phyloP scores from a whole-genome alignment of 108 stramenopile genomes.

The Skeletonema menzelii region DNA sequence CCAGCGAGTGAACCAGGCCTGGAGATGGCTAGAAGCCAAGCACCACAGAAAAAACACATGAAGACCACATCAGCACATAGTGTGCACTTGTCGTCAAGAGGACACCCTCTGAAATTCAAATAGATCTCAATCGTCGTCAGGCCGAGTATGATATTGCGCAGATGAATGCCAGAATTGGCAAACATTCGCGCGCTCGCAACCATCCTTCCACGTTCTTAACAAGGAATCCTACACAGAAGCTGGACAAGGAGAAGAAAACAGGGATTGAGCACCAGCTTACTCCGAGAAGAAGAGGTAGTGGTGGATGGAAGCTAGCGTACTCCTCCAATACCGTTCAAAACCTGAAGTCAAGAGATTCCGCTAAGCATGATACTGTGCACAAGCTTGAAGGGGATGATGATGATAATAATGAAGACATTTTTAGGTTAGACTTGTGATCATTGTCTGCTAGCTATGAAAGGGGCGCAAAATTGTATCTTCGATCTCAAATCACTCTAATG shows the following conservation, averaged over 20 bases:
- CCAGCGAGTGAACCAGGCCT: not conserved
- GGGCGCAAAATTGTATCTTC: no score
- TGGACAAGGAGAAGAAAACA: not conserved
- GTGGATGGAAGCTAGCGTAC: not conserved
- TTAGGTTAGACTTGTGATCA: not conserved
- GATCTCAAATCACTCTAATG: no score
- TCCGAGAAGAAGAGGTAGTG: not conserved
- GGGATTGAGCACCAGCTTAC: not conserved
- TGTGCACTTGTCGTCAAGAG: not conserved
- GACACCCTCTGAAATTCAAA: not conserved
- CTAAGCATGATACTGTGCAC: not conserved
- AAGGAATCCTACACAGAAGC: not conserved
- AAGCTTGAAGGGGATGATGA: not conserved
- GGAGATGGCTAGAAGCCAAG: not conserved
- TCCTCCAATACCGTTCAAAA: not conserved
- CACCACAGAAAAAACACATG: not conserved
- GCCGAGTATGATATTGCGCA: not conserved
- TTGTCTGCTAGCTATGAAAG: not conserved
- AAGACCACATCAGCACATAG: no score
- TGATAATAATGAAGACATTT: not conserved
- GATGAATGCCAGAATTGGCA: not conserved
- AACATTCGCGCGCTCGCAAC: not conserved
- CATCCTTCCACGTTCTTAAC: not conserved
- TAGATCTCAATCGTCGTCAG: not conserved
- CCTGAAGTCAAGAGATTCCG: not conserved